Percentiles rank a stretch among this genome's conserved stretches.
Conservation (phyloP, 768 basidiomycete genomes). For the Tricholoma terreum region DNA sequence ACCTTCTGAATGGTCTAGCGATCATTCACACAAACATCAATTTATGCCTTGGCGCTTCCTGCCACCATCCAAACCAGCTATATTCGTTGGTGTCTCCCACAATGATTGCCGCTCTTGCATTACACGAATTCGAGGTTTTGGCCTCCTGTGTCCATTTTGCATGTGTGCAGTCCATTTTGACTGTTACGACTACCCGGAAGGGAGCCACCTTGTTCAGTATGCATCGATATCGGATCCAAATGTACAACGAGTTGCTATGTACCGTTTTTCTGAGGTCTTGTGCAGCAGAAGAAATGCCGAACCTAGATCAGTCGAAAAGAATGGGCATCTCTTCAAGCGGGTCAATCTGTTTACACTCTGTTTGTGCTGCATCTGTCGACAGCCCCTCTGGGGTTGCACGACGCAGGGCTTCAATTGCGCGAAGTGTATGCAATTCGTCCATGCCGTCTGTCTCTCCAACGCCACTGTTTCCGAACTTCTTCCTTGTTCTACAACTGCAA, state of each 20-base stretch:
- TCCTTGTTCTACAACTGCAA: conserved; percentile 35
- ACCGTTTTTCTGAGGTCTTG: conserved; percentile 55
- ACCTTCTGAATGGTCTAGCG: conserved; percentile 14
- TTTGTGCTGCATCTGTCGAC: conserved; percentile 63
- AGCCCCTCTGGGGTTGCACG: conserved; percentile 71
- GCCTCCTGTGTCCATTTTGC: conserved; percentile 70
- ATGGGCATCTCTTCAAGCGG: conserved; percentile 50
- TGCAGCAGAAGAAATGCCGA: conserved; percentile 25
- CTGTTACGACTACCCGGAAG: conserved; percentile 73
- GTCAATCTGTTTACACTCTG: conserved; percentile 72
- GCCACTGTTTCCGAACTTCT: conserved; percentile 24
- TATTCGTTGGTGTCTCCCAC: conserved; percentile 32
- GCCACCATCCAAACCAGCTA: conserved; percentile 18
- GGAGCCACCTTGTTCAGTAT: conserved; percentile 58
- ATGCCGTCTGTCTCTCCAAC: conserved; percentile 44
- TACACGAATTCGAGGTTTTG: conserved; percentile 58
- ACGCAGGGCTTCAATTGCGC: conserved; percentile 64
- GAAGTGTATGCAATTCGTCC: conserved; percentile 59
- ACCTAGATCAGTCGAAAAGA: conserved; percentile 19
- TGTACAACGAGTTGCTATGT: conserved; percentile 56
- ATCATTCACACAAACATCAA: conserved; percentile 52
- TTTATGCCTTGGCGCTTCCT: conserved; percentile 67
- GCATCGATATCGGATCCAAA: conserved; percentile 39
- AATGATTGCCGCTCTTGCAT: conserved; percentile 57
- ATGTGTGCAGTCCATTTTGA: conserved; percentile 69